phyloP scores from a whole-genome alignment of 805 yeast species.

The Candida khao-thaluensis region DNA sequence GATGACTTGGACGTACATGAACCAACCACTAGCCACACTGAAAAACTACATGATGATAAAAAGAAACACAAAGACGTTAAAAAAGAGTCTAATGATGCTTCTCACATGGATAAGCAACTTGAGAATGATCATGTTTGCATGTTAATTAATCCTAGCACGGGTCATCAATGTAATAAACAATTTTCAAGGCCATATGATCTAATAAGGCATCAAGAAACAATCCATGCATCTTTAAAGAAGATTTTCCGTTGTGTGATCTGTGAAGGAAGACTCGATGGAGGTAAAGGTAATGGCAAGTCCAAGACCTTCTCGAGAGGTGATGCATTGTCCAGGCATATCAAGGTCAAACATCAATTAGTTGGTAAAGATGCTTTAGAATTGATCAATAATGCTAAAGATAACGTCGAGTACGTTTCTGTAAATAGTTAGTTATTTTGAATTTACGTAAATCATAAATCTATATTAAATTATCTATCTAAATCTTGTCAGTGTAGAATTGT shows the following conservation, averaged over 20 bases:
- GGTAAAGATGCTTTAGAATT: slow-evolving; percentile 69
- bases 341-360: slow-evolving; percentile 79
- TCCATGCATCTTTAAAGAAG: slow-evolving; percentile 47
- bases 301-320: slow-evolving; percentile 48
- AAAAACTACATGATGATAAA: background rate
- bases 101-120: slow-evolving; percentile 28
- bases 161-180: slow-evolving; percentile 66
- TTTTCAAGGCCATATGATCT: slow-evolving; percentile 70
- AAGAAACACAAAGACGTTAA: background rate
- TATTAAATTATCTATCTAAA: too few species aligned
- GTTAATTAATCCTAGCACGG: slow-evolving; percentile 58
- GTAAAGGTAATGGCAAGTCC: slow-evolving; percentile 49
- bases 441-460: too few species aligned
- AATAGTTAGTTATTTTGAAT: slow-evolving; percentile 8
- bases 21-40: background rate
- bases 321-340: slow-evolving; percentile 48
- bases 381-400: slow-evolving; percentile 71
- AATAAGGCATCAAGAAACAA: slow-evolving; percentile 48
- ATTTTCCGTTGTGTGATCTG: slow-evolving; percentile 47
- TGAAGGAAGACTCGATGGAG: slow-evolving; percentile 46
- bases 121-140: slow-evolving; percentile 55
- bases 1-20: slow-evolving; percentile 2
- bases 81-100: background rate
- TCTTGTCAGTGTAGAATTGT: too few species aligned
- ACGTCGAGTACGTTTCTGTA: slow-evolving; percentile 58